Percentiles rank a stretch among this genome's conserved stretches.
Conservation (phyloP, 2,329 filamentous ascomycete genomes). For the Chaetomiaceae sp. region DNA sequence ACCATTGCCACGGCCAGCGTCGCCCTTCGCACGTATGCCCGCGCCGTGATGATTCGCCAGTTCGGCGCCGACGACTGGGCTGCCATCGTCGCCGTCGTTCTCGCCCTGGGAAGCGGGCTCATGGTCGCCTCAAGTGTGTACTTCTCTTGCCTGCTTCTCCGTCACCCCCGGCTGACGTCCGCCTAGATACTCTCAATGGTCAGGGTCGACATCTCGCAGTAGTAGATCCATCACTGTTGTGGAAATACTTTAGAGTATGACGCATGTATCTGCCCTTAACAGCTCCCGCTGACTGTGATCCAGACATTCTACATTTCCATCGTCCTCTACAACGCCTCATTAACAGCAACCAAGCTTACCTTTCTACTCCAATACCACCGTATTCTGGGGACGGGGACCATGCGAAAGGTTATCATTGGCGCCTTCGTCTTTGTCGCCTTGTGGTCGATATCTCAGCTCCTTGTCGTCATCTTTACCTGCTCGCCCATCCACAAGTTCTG, state of each 20-base stretch:
- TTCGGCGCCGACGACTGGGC: conserved; percentile 27
- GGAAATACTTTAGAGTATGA: conserved; percentile 24
- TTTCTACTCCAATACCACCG: conserved; percentile 39
- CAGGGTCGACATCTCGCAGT: conserved; percentile 21
- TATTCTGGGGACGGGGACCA: conserved; percentile 32
- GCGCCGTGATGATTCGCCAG: conserved; percentile 24
- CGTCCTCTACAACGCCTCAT: conserved; percentile 35
- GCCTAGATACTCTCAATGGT: conserved; percentile 23
- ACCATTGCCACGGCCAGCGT: conserved; percentile 20
- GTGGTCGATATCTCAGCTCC: conserved; percentile 36
- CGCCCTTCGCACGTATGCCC: conserved; percentile 22
- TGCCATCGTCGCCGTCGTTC: conserved; percentile 22
- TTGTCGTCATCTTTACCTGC: conserved; percentile 36
- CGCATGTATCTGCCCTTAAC: too few species aligned
- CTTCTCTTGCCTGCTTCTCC: neutral
- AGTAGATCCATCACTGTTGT: conserved; percentile 11
- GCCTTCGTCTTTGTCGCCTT: conserved; percentile 32
- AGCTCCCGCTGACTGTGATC: neutral
- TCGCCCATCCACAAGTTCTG: conserved; percentile 35
- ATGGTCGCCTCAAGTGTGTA: conserved; percentile 21
- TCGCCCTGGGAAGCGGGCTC: conserved; percentile 22
- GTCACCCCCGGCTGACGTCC: neutral
- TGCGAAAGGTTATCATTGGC: conserved; percentile 30
- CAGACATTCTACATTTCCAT: conserved; percentile 38
- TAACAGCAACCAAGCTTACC: conserved; percentile 35